phyloP scores from a whole-genome alignment of 768 basidiomycete species.

The Kwoniella mangroviensis region DNA sequence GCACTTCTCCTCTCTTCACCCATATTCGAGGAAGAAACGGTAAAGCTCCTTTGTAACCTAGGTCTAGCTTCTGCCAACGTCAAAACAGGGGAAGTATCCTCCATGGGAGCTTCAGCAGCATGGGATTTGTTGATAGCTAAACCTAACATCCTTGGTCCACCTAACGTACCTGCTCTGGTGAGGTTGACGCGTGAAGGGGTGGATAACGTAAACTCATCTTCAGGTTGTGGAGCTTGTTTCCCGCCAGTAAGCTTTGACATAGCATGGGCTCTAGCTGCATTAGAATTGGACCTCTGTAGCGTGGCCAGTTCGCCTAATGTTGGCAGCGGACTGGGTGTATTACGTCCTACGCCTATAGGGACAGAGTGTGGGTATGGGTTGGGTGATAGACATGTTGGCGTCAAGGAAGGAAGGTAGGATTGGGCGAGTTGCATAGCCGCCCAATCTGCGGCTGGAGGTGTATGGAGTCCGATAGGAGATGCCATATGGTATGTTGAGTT shows the following conservation, averaged over 20 bases:
- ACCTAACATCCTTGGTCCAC: constrained; percentile 30
- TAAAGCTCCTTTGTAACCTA: constrained; percentile 53
- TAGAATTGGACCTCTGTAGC: constrained; percentile 87
- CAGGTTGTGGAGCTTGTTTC: constrained; percentile 62
- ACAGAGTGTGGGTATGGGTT: constrained; percentile 23
- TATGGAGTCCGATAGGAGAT: constrained; percentile 23
- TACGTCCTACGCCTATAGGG: constrained; percentile 58
- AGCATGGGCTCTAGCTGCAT: constrained; percentile 75
- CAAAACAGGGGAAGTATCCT: background rate
- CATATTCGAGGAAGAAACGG: constrained; percentile 52
- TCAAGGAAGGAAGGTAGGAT: constrained; percentile 45
- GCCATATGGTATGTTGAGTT: constrained; percentile 36
- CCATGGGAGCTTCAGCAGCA: background rate
- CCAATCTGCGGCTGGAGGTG: constrained; percentile 38
- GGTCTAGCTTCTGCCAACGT: constrained; percentile 32
- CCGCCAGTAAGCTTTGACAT: constrained; percentile 85
- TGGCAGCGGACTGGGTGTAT: constrained; percentile 69
- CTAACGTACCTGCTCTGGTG: constrained; percentile 49
- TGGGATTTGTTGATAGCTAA: constrained; percentile 6
- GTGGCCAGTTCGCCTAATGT: constrained; percentile 75
- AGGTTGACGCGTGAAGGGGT: constrained; percentile 27
- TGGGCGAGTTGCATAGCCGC: constrained; percentile 47
- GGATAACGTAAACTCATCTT: constrained; percentile 20
- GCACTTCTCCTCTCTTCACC: constrained; percentile 57
- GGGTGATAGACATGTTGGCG: constrained; percentile 33